Evolutionary conservation across 2,329 filamentous ascomycete genomes (phyloP).

Genomic region (Teratosphaeriaceae sp.): DNA sequence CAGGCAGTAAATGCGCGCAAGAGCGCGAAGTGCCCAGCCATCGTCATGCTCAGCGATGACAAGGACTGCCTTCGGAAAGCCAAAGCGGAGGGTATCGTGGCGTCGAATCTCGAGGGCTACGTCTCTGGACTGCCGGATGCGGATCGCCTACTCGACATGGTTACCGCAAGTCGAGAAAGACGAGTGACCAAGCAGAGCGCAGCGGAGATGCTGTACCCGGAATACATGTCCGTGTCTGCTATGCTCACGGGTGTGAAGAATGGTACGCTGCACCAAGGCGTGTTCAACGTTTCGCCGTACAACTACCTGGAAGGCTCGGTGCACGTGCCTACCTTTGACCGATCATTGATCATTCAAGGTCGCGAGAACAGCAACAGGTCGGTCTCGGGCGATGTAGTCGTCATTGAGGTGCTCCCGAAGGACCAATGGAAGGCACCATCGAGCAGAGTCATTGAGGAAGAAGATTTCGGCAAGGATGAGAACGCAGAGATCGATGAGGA

Average conservation of each 20-base stretch:
- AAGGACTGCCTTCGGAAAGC: conserved; percentile 80
- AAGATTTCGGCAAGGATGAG: conserved; percentile 84
- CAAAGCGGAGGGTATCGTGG: conserved; percentile 64
- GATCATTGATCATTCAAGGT: conserved; percentile 78
- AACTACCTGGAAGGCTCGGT: conserved; percentile 96
- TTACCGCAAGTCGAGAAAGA: conserved; percentile 69
- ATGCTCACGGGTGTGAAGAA: conserved; percentile 91
- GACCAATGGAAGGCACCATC: conserved; percentile 97
- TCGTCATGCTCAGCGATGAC: conserved; percentile 94
- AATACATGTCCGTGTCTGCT: conserved; percentile 82
- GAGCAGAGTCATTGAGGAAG: conserved; percentile 92
- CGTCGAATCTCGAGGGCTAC: conserved; percentile 62
- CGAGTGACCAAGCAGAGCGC: conserved; percentile 59
- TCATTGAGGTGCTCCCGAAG: conserved; percentile 85
- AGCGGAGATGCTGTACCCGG: conserved; percentile 72
- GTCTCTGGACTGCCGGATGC: conserved; percentile 78
- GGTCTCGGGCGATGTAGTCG: conserved; percentile 85
- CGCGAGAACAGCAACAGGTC: conserved; percentile 94
- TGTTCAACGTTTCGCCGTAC: conserved; percentile 94
- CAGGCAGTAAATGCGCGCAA: conserved; percentile 51
- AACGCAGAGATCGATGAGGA: conserved; percentile 85
- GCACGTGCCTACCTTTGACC: conserved; percentile 83
- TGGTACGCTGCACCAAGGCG: conserved; percentile 84
- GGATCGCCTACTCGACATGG: conserved; percentile 85
- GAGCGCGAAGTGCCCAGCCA: conserved; percentile 57